Conservation (phyloP, 1,284 basidiomycete species). For the Ceratobasidium sp. region DNA sequence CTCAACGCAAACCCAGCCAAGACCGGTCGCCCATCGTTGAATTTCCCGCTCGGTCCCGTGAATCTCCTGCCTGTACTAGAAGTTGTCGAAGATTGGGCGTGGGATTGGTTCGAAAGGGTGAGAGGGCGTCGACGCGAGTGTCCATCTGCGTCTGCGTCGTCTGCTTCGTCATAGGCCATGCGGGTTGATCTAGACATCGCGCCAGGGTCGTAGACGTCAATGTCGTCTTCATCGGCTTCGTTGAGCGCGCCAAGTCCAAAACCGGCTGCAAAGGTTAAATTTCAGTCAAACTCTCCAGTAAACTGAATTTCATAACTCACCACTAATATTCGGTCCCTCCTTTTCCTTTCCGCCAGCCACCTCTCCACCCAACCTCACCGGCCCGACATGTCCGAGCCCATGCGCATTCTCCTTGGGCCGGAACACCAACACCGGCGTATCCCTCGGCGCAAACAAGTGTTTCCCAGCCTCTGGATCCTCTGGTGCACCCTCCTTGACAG, state of each 20-base stretch:
- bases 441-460: constrained; percentile 88
- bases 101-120: constrained; percentile 19
- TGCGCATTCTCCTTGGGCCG: constrained; percentile 79
- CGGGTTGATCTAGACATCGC: constrained; percentile 53
- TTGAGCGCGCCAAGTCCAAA: constrained; percentile 90
- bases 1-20: constrained; percentile 82
- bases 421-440: constrained; percentile 75
- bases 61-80: constrained; percentile 3
- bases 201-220: constrained; percentile 81
- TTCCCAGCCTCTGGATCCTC: constrained; percentile 84
- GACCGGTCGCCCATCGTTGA: constrained; percentile 81
- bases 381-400: constrained; percentile 83
- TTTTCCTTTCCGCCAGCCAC: constrained; percentile 56
- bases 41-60: constrained; percentile 58
- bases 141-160: constrained; percentile 70
- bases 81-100: background rate
- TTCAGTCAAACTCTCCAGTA: constrained; percentile 40
- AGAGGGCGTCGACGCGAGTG: constrained; percentile 34
- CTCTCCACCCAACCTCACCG: constrained; percentile 55
- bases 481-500: constrained; percentile 52
- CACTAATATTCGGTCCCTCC: constrained; percentile 71
- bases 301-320: constrained; percentile 57
- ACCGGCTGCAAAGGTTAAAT: constrained; percentile 65
- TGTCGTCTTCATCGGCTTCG: constrained; percentile 89
- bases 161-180: constrained; percentile 76